These are phyloP conservation scores for Monosporascus sp. DNA, from an alignment of 2,329 filamentous ascomycete species.

Conservation along the genomic window DNA sequence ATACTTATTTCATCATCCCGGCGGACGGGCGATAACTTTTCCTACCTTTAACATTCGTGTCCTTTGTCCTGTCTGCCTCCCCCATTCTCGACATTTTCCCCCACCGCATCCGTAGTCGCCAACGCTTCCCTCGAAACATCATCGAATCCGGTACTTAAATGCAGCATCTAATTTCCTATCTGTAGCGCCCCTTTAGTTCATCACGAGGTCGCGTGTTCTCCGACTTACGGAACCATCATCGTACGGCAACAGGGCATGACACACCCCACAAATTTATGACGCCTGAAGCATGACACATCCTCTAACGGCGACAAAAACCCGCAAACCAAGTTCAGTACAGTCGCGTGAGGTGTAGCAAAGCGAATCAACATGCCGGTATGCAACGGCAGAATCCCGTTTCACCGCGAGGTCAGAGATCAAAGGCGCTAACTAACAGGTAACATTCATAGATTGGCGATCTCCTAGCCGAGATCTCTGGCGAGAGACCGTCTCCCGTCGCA, in stretches of 20 bases:
- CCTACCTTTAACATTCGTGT: background rate
- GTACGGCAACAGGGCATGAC: conserved; percentile 16
- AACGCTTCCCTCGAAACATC: background rate
- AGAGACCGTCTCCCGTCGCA: conserved; percentile 35
- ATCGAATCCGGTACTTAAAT: background rate
- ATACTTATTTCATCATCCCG: no score
- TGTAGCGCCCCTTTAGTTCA: background rate
- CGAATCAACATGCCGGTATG: conserved; percentile 33
- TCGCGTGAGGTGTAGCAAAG: conserved; percentile 8
- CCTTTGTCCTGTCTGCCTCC: background rate
- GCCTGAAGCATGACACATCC: conserved; percentile 15
- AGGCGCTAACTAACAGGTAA: conserved; percentile 16
- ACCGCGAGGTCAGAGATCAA: conserved; percentile 1
- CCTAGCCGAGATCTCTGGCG: conserved; percentile 58
- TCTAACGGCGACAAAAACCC: conserved; percentile 18
- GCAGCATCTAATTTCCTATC: background rate
- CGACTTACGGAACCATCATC: background rate
- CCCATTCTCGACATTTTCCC: background rate
- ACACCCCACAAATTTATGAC: conserved; percentile 24
- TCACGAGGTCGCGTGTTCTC: background rate
- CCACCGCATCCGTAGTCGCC: background rate
- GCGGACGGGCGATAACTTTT: background rate
- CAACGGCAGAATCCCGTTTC: conserved; percentile 6
- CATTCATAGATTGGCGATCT: conserved; percentile 46
- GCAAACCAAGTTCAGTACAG: conserved; percentile 6